Evolutionary conservation across 1,284 basidiomycete species (phyloP).

Genomic region (Volvariella volvacea): DNA sequence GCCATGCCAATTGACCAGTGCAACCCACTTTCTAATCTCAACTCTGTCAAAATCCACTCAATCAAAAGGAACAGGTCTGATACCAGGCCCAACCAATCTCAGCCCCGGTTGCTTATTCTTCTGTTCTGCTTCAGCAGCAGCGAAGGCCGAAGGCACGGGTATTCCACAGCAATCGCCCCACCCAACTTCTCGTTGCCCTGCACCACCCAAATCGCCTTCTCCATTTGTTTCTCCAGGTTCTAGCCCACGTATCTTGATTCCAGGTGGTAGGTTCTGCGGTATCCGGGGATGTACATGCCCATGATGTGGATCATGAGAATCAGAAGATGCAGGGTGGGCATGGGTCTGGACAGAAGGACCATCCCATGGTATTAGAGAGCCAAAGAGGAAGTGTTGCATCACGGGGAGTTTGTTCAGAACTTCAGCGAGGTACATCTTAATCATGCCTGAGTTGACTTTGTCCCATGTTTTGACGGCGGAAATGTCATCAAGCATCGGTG

Average conservation of each 20-base stretch:
- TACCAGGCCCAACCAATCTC: conserved; percentile 49
- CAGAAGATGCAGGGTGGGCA: too few species aligned
- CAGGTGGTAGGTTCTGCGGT: conserved; percentile 5
- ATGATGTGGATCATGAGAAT: too few species aligned
- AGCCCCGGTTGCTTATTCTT: conserved; percentile 26
- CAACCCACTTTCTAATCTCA: too few species aligned
- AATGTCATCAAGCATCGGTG: conserved; percentile 98
- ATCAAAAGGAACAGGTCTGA: conserved; percentile 83
- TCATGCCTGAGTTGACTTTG: conserved; percentile 97
- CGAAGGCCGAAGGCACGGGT: conserved; percentile 80
- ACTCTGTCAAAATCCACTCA: too few species aligned
- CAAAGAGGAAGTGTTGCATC: conserved; percentile 95
- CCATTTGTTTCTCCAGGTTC: too few species aligned
- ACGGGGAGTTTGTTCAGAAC: conserved; percentile 95
- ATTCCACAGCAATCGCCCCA: conserved; percentile 98
- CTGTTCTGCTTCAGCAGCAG: conserved; percentile 52
- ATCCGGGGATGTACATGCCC: not conserved
- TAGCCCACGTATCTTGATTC: too few species aligned
- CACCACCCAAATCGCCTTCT: conserved; percentile 36
- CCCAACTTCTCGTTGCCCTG: conserved; percentile 41
- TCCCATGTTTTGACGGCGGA: conserved; percentile 95
- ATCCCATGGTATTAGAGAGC: conserved; percentile 21
- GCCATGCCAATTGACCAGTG: too few species aligned
- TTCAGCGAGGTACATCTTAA: conserved; percentile 97
- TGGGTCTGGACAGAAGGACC: too few species aligned